phyloP scores from a whole-genome alignment of 2,329 filamentous ascomycete genomes.

The Colletotrichum phormii region DNA sequence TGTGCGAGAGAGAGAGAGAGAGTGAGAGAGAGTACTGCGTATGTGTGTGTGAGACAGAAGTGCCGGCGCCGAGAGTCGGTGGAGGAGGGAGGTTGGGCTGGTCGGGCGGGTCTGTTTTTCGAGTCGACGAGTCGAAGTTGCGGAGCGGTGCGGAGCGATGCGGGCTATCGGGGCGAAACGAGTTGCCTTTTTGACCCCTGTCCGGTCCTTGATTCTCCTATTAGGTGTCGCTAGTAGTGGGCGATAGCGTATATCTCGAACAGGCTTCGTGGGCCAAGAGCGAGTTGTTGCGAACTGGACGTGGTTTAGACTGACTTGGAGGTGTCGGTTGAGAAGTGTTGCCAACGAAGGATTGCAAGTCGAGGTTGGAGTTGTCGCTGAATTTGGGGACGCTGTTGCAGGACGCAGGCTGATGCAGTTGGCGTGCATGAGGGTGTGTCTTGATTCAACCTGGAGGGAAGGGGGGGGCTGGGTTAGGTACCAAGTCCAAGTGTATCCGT shows the following conservation, averaged over 20 bases:
- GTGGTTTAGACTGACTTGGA: background rate
- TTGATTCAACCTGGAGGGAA: background rate
- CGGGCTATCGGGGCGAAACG: conserved; percentile 36
- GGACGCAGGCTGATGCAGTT: conserved; percentile 17
- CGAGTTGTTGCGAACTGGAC: background rate
- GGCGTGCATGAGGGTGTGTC: conserved; percentile 29
- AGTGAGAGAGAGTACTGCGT: background rate
- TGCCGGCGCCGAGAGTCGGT: conserved; percentile 36
- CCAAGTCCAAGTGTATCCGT: background rate
- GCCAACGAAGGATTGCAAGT: conserved; percentile 1
- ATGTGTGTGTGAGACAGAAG: conserved; percentile 25
- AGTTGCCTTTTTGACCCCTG: conserved; percentile 19
- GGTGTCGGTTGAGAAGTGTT: background rate
- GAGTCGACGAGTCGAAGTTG: conserved; percentile 34
- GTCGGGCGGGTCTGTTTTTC: conserved; percentile 31
- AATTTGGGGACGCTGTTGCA: conserved; percentile 27
- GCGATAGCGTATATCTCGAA: background rate
- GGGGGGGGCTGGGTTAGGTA: conserved; percentile 14
- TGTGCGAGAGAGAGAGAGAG: background rate
- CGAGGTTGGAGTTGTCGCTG: conserved; percentile 2
- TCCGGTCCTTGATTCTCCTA: background rate
- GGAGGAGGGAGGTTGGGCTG: conserved; percentile 36
- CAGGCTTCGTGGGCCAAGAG: background rate
- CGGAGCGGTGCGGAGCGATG: conserved; percentile 36
- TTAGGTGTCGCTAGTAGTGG: background rate